A percentile compares a stretch with the other conserved stretches of the same genome.
These are phyloP conservation scores for Magnusiomyces fungicola DNA, from an alignment of 1,139 yeast species.

Conservation along the genomic window DNA sequence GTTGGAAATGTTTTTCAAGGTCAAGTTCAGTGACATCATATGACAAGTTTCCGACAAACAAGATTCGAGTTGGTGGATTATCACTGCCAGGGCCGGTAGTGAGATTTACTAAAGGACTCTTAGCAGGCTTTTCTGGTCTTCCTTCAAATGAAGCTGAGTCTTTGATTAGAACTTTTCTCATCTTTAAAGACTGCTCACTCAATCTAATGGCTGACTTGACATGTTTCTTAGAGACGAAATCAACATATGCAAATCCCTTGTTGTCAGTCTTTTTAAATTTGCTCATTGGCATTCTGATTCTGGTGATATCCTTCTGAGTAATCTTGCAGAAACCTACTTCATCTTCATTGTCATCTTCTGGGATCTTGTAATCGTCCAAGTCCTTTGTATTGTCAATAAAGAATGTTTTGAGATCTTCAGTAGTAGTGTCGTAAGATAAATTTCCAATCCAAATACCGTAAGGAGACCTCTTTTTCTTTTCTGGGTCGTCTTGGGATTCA, in stretches of 20 bases:
- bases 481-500: conserved; percentile 18
- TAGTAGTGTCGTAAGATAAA: conserved; percentile 74
- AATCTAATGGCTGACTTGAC: conserved; percentile 58
- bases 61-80: conserved; percentile 81
- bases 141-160: conserved; percentile 79
- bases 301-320: conserved; percentile 31
- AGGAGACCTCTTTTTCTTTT: conserved; percentile 38
- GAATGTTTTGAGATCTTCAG: conserved; percentile 64
- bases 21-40: conserved; percentile 86
- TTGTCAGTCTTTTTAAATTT: conserved; percentile 30
- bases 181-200: conserved; percentile 67
- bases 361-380: neutral
- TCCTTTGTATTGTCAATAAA: conserved; percentile 48
- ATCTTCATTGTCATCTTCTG: neutral
- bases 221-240: conserved; percentile 58
- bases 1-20: conserved; percentile 66
- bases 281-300: conserved; percentile 37
- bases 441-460: conserved; percentile 95
- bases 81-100: conserved; percentile 27
- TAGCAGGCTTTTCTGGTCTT: conserved; percentile 54
- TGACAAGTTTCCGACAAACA: conserved; percentile 88
- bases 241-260: conserved; percentile 90
- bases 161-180: conserved; percentile 81
- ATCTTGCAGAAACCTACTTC: conserved; percentile 9
- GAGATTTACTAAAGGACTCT: conserved; percentile 14